Base-by-base conservation (phyloP, 768 basidiomycete species). In the Russula foetens region DNA sequence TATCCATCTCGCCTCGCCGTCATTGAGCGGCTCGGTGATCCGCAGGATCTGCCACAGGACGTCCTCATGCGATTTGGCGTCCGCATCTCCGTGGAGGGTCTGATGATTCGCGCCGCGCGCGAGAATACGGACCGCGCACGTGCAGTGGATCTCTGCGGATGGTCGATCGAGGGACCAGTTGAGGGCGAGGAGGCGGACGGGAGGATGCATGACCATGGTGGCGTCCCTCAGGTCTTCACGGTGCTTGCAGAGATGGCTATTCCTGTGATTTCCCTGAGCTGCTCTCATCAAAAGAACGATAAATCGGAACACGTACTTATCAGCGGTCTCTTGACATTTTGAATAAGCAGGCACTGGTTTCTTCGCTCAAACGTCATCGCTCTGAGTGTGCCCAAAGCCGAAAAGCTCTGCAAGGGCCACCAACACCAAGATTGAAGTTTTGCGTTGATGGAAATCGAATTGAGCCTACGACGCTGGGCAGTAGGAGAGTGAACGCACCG, bases 301-400 rank as follows among this genome's bases (percentile, higher is more conserved):
- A 33, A 11, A 43, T 19, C 6, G 17, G 8, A 31, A 17, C 38
- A 28, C 48, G 21, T 43, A 50, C 56, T 90, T 91, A 73, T 98
- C 97, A 28, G 95, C 94, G 63, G 77, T 0, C 75, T 69, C 15
- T 73, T 68, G 41, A 97, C 88, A 60, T 90, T 94, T 69, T 77
- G 84, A 56, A 91, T 68, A 70, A 96, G 70, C 62, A 0, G 84
- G 78, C 0, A 79, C 92, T 41, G 78, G 2, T 15, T 51, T 58
- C 17, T 52, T 58, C 6, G 41, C 57, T 21, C 78, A 75, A 4
- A 98, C 80, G 68, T 98, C 92, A 70, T 99, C 97, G 68, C 88
- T 92, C 70, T 98, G 97, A 0, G 90, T 92, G 70, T 98, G 97
- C 1, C 81, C 93, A 61, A 92, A 96, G 0, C 79, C 81, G 67